A percentile compares a stretch with the other conserved stretches of the same genome.
phyloP scores from a whole-genome alignment of 2,329 filamentous ascomycete genomes.

The Colletotrichum plurivorum region DNA sequence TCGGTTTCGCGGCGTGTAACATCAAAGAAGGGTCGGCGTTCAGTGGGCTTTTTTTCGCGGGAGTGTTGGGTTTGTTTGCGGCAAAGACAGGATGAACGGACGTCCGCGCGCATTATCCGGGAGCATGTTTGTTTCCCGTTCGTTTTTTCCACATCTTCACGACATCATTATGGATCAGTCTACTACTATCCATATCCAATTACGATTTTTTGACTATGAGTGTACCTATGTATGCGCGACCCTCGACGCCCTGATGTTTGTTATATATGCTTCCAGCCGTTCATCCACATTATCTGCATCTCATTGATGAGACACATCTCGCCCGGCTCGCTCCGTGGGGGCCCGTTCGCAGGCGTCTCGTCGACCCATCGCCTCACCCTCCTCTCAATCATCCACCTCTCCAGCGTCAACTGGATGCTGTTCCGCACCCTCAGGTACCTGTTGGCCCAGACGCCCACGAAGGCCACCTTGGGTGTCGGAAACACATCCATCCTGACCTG shows the following conservation, averaged over 20 bases:
- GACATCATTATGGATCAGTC: conserved; percentile 44
- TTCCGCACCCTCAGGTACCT: conserved; percentile 41
- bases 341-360: conserved; percentile 47
- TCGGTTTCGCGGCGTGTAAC: conserved; percentile 14
- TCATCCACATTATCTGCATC: conserved; percentile 71
- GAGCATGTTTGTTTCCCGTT: background rate
- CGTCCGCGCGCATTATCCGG: conserved; percentile 1
- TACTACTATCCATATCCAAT: conserved; percentile 14
- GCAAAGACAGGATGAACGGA: background rate
- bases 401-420: conserved; percentile 53
- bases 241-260: background rate
- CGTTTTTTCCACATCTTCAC: conserved; percentile 19
- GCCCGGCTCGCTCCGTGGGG: conserved; percentile 57
- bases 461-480: conserved; percentile 29
- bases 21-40: conserved; percentile 26
- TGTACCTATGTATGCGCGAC: background rate
- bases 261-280: conserved; percentile 43
- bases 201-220: conserved; percentile 2
- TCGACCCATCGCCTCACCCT: conserved; percentile 52
- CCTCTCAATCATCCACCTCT: conserved; percentile 54
- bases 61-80: background rate
- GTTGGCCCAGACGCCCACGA: conserved; percentile 56
- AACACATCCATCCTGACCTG: background rate
- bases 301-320: conserved; percentile 69
- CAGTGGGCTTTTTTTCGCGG: conserved; percentile 1